Base-by-base conservation (phyloP, 129 eudicot genomes). In the Centaurea solstitialis region DNA sequence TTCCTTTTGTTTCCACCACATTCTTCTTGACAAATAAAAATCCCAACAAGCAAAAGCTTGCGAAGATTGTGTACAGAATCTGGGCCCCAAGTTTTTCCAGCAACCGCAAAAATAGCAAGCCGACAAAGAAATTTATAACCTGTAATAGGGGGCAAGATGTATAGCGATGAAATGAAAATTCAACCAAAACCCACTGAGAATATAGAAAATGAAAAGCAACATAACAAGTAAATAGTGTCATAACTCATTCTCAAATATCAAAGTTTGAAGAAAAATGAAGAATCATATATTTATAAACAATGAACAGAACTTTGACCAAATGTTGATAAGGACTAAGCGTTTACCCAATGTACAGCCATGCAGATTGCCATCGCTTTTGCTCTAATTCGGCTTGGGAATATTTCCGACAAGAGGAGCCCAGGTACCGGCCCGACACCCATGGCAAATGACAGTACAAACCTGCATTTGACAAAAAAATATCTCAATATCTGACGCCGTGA, bases 341-440 rank as follows among this genome's bases (percentile, higher is more conserved):
- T 89, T 93, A 91, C 98, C 98, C 98, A 93, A 82, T 93, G 98
- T 50, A 91, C 92, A 83, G 98, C 91, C 98, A 93, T 91, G 91
- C 98, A 93, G 72, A 91, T 26, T 57, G 97, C 98, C 98, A 93
- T 91, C 6, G 97, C 98, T 77, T 89, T 89, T 22, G 98, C 98
- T 85, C 97, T 89, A 21, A 93, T 89, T 17, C 94, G 88, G 68
- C 89, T 79, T 17, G 96, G 98, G 62, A 93, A 83, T 74, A 91
- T 93, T 84, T 91, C 98, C 73, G 98, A 89, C 70, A 93, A 82
- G 70, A 93, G 97, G 17, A 91, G 91, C 76, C 97, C 85, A 12
- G 98, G 98, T 64, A 93, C 93, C 11, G 98, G 98, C 28, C 98
- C 98, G 75, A 90, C 96, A 33, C 98, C 98, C 84, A 93, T 74